These are phyloP conservation scores for Noccaea bulbosa DNA, from an alignment of 345 rosid species.

Conservation along the genomic window DNA sequence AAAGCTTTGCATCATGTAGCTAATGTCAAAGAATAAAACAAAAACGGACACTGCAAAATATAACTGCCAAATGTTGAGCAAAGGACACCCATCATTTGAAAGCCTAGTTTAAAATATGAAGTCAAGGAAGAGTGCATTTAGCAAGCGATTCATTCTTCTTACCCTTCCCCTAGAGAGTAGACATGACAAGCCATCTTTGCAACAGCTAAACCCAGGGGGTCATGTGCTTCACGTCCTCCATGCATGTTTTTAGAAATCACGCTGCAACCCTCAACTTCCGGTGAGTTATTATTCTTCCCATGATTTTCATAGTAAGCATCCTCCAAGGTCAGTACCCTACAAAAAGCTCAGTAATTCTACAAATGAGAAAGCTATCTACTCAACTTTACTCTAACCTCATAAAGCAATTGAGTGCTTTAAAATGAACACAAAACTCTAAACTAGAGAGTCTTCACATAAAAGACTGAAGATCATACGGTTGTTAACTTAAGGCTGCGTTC, in stretches of 20 bases:
- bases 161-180: conserved; percentile 95
- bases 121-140: conserved; percentile 10
- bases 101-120: conserved; percentile 12
- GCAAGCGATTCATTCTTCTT: conserved; percentile 42
- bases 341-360: conserved; percentile 16
- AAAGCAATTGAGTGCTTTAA: not conserved
- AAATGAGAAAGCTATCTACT: conserved; percentile 22
- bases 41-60: not conserved
- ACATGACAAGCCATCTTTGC: conserved; percentile 89
- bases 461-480: not conserved
- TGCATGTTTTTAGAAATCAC: conserved; percentile 49
- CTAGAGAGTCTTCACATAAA: conserved; percentile 9
- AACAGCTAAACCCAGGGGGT: conserved; percentile 75
- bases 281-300: conserved; percentile 50
- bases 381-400: not conserved
- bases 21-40: not conserved
- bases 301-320: conserved; percentile 72
- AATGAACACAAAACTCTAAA: not conserved
- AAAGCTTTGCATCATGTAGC: conserved; percentile 20
- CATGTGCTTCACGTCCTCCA: conserved; percentile 41
- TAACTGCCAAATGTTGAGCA: not conserved
- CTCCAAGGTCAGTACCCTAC: conserved; percentile 92
- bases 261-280: conserved; percentile 47
- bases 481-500: not conserved
- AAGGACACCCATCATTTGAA: not conserved